Conservation (phyloP, 2,329 filamentous ascomycete species). For the Aspergillus japonicus region DNA sequence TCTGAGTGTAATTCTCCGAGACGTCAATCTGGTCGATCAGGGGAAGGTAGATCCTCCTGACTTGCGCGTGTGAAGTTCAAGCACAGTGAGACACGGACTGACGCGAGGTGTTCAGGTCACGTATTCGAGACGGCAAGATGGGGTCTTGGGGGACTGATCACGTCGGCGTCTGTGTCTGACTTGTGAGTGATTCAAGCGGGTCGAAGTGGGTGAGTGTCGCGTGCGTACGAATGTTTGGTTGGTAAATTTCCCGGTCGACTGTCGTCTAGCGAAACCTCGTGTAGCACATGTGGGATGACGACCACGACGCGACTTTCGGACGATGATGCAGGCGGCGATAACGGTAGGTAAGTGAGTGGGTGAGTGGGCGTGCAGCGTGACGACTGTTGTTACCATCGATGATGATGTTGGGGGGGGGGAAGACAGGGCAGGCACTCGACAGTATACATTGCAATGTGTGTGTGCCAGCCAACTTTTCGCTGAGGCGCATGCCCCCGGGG, state of each 20-base stretch:
- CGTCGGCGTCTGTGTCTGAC: background rate
- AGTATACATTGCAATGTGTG: background rate
- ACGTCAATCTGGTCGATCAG: background rate
- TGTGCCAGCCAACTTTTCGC: constrained; percentile 15
- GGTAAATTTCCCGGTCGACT: background rate
- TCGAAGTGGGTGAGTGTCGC: background rate
- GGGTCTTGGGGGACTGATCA: background rate
- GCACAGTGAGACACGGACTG: background rate
- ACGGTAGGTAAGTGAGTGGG: background rate
- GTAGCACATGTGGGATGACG: background rate
- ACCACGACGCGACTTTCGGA: background rate
- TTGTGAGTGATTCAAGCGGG: background rate
- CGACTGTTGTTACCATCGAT: background rate
- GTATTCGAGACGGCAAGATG: background rate
- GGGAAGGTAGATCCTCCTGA: background rate
- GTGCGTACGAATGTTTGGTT: background rate
- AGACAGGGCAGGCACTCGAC: background rate
- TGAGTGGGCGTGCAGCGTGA: background rate
- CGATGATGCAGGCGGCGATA: background rate
- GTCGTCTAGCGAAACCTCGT: background rate
- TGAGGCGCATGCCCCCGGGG: constrained; percentile 9
- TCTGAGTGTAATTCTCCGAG: background rate
- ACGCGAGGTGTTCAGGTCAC: background rate
- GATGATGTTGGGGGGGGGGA: background rate
- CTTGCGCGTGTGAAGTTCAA: background rate